A percentile compares a stretch with the other conserved stretches of the same genome.
Conservation (phyloP, 2,329 filamentous ascomycete genomes). For the Calonectria pseudoreteaudii region DNA sequence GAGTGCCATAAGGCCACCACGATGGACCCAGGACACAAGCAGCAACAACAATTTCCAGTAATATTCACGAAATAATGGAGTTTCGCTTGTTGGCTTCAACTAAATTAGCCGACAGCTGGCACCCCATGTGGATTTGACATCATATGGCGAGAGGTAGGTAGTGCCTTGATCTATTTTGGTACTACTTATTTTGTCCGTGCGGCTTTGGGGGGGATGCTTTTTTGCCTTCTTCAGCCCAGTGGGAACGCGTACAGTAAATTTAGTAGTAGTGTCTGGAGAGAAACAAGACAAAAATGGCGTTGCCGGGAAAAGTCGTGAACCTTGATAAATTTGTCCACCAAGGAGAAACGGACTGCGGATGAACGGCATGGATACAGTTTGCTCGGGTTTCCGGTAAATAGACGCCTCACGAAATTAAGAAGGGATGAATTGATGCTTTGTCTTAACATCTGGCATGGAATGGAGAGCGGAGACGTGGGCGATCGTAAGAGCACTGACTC, state of each 20-base stretch:
- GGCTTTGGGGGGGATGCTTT: not conserved
- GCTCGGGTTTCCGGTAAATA: not conserved
- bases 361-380: not conserved
- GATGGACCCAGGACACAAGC: not conserved
- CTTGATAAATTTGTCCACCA: not conserved
- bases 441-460: not conserved
- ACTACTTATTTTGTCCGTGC: not conserved
- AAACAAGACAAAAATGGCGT: not conserved
- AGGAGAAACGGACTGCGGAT: not conserved
- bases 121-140: constrained; percentile 16
- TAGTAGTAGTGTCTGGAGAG: not conserved
- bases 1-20: not conserved
- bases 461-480: not conserved
- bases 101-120: not conserved
- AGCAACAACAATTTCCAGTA: not conserved
- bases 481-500: not conserved
- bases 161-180: not conserved
- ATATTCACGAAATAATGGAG: not conserved
- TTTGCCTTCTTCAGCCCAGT: not conserved
- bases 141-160: not conserved
- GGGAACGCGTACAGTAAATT: not conserved
- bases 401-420: not conserved
- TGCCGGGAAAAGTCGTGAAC: not conserved
- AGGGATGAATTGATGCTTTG: not conserved
- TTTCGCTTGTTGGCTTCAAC: not conserved